Percentiles rank a stretch among this genome's conserved stretches.
Conservation (phyloP, 805 yeast genomes). For the Ogataea glucozyma region DNA sequence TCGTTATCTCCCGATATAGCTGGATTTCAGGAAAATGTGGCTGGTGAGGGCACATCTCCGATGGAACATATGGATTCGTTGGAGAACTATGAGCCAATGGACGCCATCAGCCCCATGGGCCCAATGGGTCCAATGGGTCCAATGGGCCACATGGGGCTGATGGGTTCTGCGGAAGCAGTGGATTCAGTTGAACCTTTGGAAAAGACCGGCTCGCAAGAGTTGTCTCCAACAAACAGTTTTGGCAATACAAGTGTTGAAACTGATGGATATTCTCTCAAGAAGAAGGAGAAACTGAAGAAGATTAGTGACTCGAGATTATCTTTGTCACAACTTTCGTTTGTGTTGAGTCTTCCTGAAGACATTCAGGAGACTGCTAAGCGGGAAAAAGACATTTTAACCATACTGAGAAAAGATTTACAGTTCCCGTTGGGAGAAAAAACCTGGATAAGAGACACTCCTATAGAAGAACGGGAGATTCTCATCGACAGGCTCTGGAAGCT, state of each 20-base stretch:
- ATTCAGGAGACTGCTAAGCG: constrained; percentile 56
- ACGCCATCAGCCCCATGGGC: too few species aligned
- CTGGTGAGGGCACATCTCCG: background rate
- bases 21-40: background rate
- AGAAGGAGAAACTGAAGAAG: constrained; percentile 25
- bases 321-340: constrained; percentile 53
- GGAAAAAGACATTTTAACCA: constrained; percentile 52
- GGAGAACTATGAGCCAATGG: too few species aligned
- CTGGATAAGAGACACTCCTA: constrained; percentile 80
- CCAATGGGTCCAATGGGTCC: too few species aligned
- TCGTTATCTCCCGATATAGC: constrained; percentile 4
- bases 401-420: constrained; percentile 58
- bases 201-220: constrained; percentile 5
- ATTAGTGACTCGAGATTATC: constrained; percentile 56
- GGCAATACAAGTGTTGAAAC: background rate
- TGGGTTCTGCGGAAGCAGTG: background rate
- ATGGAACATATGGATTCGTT: background rate
- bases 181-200: constrained; percentile 3
- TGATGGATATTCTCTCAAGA: background rate
- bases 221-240: constrained; percentile 4
- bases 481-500: constrained; percentile 49
- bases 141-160: too few species aligned
- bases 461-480: constrained; percentile 48
- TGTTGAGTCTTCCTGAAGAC: constrained; percentile 48
- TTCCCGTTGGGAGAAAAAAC: constrained; percentile 77